Conservation (phyloP, 495 filamentous ascomycete genomes). For the Aspergillus coremiiformis region DNA sequence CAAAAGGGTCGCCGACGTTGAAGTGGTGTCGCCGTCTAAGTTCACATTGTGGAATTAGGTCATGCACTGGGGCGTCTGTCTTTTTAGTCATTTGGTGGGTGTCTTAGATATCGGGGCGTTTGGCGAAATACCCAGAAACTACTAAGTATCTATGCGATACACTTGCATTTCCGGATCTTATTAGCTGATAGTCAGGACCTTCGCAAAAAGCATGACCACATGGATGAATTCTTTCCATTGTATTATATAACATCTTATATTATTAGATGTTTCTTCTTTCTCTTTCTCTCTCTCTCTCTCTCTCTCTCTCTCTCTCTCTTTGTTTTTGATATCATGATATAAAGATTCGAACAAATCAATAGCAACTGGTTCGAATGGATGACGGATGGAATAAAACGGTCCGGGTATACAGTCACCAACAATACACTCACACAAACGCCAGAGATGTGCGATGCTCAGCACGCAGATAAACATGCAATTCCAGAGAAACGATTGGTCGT, state of each 20-base stretch:
- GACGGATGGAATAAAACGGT: not conserved
- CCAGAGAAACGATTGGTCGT: not conserved
- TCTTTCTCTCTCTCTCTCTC: not conserved
- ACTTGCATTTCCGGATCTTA: not conserved
- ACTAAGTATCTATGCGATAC: conserved; percentile 3
- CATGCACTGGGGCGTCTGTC: conserved; percentile 1
- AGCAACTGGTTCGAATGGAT: not conserved
- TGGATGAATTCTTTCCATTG: not conserved
- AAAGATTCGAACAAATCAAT: not conserved
- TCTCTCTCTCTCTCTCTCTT: not conserved
- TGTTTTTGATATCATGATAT: not conserved
- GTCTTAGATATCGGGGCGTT: not conserved
- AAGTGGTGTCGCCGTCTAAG: not conserved
- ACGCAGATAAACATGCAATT: not conserved
- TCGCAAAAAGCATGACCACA: not conserved
- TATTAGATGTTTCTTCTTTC: too few species aligned
- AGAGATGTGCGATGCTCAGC: not conserved
- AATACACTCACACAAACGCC: not conserved
- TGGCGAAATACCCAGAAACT: not conserved
- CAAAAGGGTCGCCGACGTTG: conserved; percentile 16
- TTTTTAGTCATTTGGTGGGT: not conserved
- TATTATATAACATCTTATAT: not conserved
- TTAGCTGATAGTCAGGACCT: not conserved
- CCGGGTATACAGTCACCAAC: not conserved
- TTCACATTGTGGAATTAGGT: not conserved